Base-by-base conservation (phyloP, 1,284 basidiomycete species). In the Cryptococcus maquisensis region DNA sequence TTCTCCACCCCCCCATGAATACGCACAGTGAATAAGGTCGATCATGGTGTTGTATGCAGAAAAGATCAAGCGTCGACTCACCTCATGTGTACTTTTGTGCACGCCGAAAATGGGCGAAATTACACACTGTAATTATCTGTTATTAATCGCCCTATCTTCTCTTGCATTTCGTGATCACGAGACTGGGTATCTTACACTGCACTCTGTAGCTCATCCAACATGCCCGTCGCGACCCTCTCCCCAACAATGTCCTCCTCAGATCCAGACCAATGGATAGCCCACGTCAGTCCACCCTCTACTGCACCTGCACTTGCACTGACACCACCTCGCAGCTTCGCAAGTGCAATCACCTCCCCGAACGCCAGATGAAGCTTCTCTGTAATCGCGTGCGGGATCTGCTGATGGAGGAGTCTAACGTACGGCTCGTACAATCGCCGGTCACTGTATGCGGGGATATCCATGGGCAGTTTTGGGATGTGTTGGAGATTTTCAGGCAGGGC, bases 371-470 rank as follows among this genome's bases (percentile, higher is more conserved):
- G 69, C 76, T 83, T 13, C 85, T 97, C 51, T 97, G 94, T 79
- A 84, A 88, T 56, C 81, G 85, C 50, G 91, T 97, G 37, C 84
- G 89, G 47, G 81, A 84, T 35, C 84, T 94, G 43, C 82, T 97
- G 35, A 84, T 97, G 70, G 94, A 97, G 74, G 94, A 97, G 75
- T 88, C 87, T 60, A 98, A 97, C 69, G 94, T 97, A 51, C 92
- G 95, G 69, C 90, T 90, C 13, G 90, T 97, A 37, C 86, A 85
- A 18, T 87, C 84, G 51, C 94, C 93, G 0, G 91, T 95, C 21
- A 94, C 91, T 0, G 88, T 95, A 54, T 94, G 90, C 71, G 91
- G 91, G 20, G 92, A 95, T 73, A 93, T 96, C 47, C 92, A 95
- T 68, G 92, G 92, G 21, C 92, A 96, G 75, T 93, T 96, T 73